Base-by-base conservation (phyloP, 257 asterid species). In the Gentiana macrophylla region DNA sequence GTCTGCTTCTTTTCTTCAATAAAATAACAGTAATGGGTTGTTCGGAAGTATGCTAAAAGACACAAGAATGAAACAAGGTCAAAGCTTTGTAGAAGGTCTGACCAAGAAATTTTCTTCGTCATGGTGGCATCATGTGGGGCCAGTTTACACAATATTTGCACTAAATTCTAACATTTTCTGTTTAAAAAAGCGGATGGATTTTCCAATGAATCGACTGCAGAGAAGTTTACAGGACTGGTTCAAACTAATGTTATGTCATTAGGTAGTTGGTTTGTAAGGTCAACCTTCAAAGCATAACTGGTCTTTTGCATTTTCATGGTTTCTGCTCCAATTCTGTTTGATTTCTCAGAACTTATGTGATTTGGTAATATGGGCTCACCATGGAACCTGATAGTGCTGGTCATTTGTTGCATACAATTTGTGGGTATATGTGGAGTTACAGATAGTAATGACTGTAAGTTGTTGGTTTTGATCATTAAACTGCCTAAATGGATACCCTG, bases 391-490 rank as follows among this genome's bases (percentile, higher is more conserved):
- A 34, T 74, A 48, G 61, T 44, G 32, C 32, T 80, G 54, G 59
- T 80, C 67, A 68, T 80, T 41, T 53, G 79, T 66, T 66, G 63
- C 46, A 13, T 62, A 49, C 90, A 53, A 58, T 63, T 70, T 69
- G 64, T 62, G 59, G 59, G 52, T 43, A 50, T 63, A 49, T 24
- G 63, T 5, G 82, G 84, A 37, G 59, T 53, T 50, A 85, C 94
- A 38, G 63, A 79, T 60, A 52, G 60, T 15, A 59, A 55, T 35
- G 97, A 88, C 64, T 58, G 97, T 88, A 72, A 69, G 92, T 56
- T 41, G 9, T 41, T 10, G 6, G 9, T 41, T 2, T 41, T 7
- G 46, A 10, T 1, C 9, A 15, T 41, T 41, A 7, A 41, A 10
- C 9, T 5, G 46, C 8, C 9, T 41, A 10, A 41, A 1, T 41